Conservation (phyloP, 2,329 filamentous ascomycete species). For the Pestalotiopsis sp. region DNA sequence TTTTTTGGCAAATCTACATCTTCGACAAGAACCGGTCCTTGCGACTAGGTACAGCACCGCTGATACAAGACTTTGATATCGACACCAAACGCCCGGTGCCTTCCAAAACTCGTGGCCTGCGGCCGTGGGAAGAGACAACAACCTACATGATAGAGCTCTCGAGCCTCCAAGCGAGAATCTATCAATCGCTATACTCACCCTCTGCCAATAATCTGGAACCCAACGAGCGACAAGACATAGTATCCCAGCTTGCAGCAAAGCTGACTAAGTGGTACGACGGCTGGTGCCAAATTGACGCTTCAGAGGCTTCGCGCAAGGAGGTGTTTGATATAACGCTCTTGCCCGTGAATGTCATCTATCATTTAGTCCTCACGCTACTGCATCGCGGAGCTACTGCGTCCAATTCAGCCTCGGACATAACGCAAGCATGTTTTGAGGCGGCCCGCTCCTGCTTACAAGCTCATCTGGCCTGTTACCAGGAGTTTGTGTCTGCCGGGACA, state of each 20-base stretch:
- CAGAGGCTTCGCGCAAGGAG: not conserved
- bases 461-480: not conserved
- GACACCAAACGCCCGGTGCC: not conserved
- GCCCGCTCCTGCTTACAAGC: not conserved
- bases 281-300: not conserved
- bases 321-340: not conserved
- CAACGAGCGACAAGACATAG: not conserved
- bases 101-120: not conserved
- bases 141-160: not conserved
- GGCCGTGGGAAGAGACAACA: not conserved
- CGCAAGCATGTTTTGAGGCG: not conserved
- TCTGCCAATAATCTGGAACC: not conserved
- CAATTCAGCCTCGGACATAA: not conserved
- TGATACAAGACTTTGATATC: not conserved
- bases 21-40: not conserved
- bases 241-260: not conserved
- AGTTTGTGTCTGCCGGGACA: not conserved
- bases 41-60: not conserved
- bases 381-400: not conserved
- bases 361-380: not conserved
- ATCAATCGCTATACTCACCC: not conserved
- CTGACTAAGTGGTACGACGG: not conserved
- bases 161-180: not conserved
- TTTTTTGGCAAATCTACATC: not conserved
- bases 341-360: not conserved